Percentiles rank a stretch among this genome's conserved stretches.
phyloP scores from a whole-genome alignment of 2,329 filamentous ascomycete genomes.

The Bipolaris sorokiniana region DNA sequence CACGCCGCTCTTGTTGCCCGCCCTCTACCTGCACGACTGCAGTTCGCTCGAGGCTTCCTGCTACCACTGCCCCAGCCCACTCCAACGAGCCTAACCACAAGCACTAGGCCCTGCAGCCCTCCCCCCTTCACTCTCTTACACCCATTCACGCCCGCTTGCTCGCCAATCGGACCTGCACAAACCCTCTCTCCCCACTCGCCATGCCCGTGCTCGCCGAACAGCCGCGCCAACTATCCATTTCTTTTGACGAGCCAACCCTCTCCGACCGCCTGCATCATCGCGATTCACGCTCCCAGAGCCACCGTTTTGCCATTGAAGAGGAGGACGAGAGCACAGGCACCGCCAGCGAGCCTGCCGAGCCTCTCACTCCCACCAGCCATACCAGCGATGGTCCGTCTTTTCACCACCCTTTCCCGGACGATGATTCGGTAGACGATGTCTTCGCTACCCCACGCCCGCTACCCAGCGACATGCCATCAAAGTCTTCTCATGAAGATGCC shows the following conservation, averaged over 20 bases:
- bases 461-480: conserved; percentile 10
- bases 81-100: conserved; percentile 43
- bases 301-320: conserved; percentile 43
- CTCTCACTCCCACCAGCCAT: conserved; percentile 48
- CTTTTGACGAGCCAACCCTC: conserved; percentile 29
- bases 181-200: conserved; percentile 6
- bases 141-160: conserved; percentile 1
- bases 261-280: conserved; percentile 31
- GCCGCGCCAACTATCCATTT: conserved; percentile 25
- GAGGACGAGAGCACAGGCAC: conserved; percentile 50
- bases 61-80: conserved; percentile 44
- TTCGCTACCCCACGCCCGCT: conserved; percentile 25
- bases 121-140: conserved; percentile 12
- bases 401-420: conserved; percentile 38
- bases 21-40: conserved; percentile 26
- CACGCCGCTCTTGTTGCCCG: conserved; percentile 28
- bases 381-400: conserved; percentile 40
- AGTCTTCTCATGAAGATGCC: conserved; percentile 11
- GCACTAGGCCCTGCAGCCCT: conserved; percentile 9
- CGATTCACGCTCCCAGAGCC: conserved; percentile 37
- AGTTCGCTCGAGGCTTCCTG: conserved; percentile 30
- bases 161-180: conserved; percentile 19
- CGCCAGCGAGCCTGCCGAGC: conserved; percentile 48
- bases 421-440: conserved; percentile 31
- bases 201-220: conserved; percentile 35